Conservation (phyloP, 2,329 filamentous ascomycete genomes). For the Diaporthe vexans region DNA sequence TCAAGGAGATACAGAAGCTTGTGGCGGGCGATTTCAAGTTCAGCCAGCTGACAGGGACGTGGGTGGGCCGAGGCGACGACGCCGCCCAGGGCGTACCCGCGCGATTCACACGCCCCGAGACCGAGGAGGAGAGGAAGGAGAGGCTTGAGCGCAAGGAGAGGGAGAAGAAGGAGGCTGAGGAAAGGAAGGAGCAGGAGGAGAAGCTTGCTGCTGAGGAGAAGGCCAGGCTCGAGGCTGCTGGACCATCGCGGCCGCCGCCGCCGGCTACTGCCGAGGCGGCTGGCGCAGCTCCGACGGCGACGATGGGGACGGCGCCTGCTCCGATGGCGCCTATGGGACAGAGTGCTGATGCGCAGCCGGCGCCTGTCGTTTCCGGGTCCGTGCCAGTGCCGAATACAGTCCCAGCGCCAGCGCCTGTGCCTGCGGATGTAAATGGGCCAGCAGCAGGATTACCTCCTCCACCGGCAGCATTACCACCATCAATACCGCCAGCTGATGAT, state of each 20-base stretch:
- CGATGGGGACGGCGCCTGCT: neutral
- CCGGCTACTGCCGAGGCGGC: neutral
- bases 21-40: slow-evolving; percentile 82
- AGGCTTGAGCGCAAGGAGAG: slow-evolving; percentile 43
- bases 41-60: slow-evolving; percentile 85
- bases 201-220: slow-evolving; percentile 27
- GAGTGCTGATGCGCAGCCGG: neutral
- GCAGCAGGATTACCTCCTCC: slow-evolving; percentile 12
- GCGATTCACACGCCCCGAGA: slow-evolving; percentile 68
- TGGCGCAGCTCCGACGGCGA: neutral
- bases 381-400: neutral
- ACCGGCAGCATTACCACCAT: slow-evolving; percentile 35
- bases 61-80: slow-evolving; percentile 75
- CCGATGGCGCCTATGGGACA: slow-evolving; percentile 18
- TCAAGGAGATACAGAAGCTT: slow-evolving; percentile 84
- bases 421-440: neutral
- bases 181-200: slow-evolving; percentile 30
- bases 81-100: slow-evolving; percentile 84
- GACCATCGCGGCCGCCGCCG: neutral
- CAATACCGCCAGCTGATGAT: slow-evolving; percentile 29
- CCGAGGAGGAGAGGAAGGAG: slow-evolving; percentile 39
- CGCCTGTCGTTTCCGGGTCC: neutral
- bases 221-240: slow-evolving; percentile 17
- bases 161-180: slow-evolving; percentile 33
- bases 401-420: neutral